Evolutionary conservation across 768 basidiomycete genomes (phyloP).

Genomic region (Auricularia auricula-judae): DNA sequence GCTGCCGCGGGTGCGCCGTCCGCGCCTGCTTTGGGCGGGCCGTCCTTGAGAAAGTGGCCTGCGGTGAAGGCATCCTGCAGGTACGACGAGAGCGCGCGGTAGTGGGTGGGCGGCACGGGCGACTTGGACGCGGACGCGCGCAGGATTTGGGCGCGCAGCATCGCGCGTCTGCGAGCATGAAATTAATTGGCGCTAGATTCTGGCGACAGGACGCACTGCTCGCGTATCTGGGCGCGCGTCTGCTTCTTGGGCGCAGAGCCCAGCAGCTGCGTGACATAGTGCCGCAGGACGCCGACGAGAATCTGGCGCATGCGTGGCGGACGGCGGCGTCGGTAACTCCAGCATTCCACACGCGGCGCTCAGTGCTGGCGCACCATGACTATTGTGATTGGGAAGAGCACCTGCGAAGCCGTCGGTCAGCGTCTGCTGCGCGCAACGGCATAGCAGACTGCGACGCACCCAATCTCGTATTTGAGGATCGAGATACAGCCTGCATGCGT

Average conservation of each 20-base stretch:
- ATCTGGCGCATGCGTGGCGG: slow-evolving; percentile 38
- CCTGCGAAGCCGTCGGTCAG: slow-evolving; percentile 10
- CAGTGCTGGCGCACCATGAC: slow-evolving; percentile 65
- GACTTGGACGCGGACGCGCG: slow-evolving; percentile 72
- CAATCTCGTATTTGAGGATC: slow-evolving; percentile 94
- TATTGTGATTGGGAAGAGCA: slow-evolving; percentile 90
- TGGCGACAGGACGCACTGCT: slow-evolving; percentile 58
- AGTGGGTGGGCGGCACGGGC: slow-evolving; percentile 64
- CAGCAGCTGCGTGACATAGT: slow-evolving; percentile 82
- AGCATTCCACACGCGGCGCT: neutral
- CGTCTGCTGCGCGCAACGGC: neutral
- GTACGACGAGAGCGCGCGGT: slow-evolving; percentile 62
- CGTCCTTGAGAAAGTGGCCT: slow-evolving; percentile 82
- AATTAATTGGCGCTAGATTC: neutral
- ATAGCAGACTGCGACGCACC: slow-evolving; percentile 22
- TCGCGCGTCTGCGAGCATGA: slow-evolving; percentile 43
- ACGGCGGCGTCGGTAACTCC: neutral
- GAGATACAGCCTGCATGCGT: slow-evolving; percentile 45
- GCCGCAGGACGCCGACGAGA: slow-evolving; percentile 82
- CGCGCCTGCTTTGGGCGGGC: slow-evolving; percentile 49
- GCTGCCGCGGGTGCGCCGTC: slow-evolving; percentile 30
- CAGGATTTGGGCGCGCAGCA: slow-evolving; percentile 75
- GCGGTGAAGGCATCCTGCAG: slow-evolving; percentile 59
- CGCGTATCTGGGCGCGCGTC: slow-evolving; percentile 66
- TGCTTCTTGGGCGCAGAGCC: slow-evolving; percentile 77